Base-by-base conservation (phyloP, 129 eudicot genomes). In the Deinandra increscens region DNA sequence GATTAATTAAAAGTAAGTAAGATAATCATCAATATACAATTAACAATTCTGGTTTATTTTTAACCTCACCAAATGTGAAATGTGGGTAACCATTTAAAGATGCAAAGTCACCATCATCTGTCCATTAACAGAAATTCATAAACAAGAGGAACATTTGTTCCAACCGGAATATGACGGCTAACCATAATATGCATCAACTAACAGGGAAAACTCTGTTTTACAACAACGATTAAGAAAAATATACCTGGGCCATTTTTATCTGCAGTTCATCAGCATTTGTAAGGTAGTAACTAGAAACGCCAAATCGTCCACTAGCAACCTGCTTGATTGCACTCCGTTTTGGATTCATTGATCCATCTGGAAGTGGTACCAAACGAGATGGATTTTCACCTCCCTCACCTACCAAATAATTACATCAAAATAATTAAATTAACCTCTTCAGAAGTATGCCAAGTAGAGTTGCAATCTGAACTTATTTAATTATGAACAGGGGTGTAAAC, bases 301-400 rank as follows among this genome's bases (percentile, higher is more conserved):
- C 99, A 69, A 94, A 94, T 82, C 99, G 85, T 49, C 99, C 99
- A 69, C 99, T 94, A 10, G 99, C 97, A 45, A 94, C 99, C 82
- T 94, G 99, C 86, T 94, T 94, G 77, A 94, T 94, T 19, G 99
- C 89, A 80, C 99, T 94, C 70, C 99, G 78, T 62, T 71, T 83
- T 1, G 97, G 99, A 65, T 94, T 94, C 85, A 72, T 85, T 15
- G 97, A 87, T 62, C 99, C 99, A 83, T 94, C 96, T 38, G 93
- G 81, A 76, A 89, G 93, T 19, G 99, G 97, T 71, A 87, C 96
- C 86, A 94, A 72, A 41, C 99, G 99, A 65, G 99, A 87, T 41
- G 99, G 97, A 64, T 94, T 89, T 83, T 94, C 99, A 71, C 99
- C 99, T 49, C 99, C 99, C 91, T 94, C 99, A 46, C 99, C 99